Conservation (phyloP, 768 basidiomycete genomes). For the Termitomyces eurrhizus region DNA sequence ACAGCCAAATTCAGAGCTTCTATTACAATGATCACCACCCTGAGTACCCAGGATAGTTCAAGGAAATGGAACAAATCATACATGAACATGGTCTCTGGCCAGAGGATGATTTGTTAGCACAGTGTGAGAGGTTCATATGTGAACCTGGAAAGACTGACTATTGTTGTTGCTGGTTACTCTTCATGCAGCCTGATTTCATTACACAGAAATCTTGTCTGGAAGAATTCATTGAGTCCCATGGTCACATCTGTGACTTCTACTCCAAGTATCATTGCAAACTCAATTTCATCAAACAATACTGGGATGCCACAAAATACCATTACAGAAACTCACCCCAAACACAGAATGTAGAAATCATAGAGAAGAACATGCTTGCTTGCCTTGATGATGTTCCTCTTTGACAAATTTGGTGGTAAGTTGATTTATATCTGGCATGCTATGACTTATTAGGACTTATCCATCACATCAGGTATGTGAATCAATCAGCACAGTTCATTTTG, state of each 20-base stretch:
- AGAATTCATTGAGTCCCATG: conserved; percentile 17
- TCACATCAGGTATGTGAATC: too few species aligned
- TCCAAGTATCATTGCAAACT: too few species aligned
- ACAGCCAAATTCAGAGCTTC: neutral
- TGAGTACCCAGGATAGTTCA: too few species aligned
- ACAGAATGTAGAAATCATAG: conserved; percentile 22
- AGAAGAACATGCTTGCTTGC: conserved; percentile 22
- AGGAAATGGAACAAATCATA: neutral
- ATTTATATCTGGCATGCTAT: too few species aligned
- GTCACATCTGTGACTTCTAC: too few species aligned
- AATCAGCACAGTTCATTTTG: too few species aligned
- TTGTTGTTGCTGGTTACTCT: conserved; percentile 15
- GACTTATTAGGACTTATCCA: too few species aligned
- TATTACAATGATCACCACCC: neutral
- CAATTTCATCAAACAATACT: too few species aligned
- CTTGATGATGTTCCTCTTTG: conserved; percentile 24
- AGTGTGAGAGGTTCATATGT: neutral
- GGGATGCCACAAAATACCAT: too few species aligned
- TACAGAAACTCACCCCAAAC: conserved; percentile 23
- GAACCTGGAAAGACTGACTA: conserved; percentile 7
- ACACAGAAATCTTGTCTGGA: conserved; percentile 25
- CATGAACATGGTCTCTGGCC: neutral
- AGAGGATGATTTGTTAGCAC: neutral
- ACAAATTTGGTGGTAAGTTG: conserved; percentile 18
- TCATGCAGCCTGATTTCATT: conserved; percentile 18